Conservation (phyloP, 179 eudicot genomes). For the Monotropa hypopitys region DNA sequence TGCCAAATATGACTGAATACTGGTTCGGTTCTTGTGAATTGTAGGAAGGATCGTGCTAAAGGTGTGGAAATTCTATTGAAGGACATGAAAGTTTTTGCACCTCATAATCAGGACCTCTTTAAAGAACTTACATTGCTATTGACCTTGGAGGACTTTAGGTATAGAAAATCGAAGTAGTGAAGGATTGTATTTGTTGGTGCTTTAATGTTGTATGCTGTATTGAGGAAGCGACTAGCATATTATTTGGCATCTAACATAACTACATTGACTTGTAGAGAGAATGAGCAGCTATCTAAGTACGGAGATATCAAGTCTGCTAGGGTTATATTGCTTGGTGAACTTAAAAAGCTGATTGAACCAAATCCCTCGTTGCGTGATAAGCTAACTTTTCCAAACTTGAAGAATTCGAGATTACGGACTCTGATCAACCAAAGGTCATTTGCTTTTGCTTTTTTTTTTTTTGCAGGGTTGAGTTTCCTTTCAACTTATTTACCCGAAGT, state of each 20-base stretch:
- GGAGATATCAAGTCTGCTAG: constrained; percentile 68
- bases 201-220: not conserved
- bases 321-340: constrained; percentile 52
- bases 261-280: constrained; percentile 23
- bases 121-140: constrained; percentile 62
- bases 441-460: not conserved
- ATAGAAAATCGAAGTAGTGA: not conserved
- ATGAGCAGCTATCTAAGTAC: constrained; percentile 54
- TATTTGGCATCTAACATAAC: not conserved
- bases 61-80: constrained; percentile 58
- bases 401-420: constrained; percentile 51
- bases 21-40: not conserved
- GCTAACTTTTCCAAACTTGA: constrained; percentile 50
- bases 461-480: not conserved
- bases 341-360: constrained; percentile 58
- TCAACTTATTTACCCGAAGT: not conserved
- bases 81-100: constrained; percentile 60
- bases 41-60: constrained; percentile 54
- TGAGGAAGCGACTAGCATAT: not conserved
- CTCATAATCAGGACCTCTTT: constrained; percentile 55
- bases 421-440: constrained; percentile 61
- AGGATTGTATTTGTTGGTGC: not conserved
- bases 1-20: not conserved
- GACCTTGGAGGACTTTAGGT: constrained; percentile 62
- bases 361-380: constrained; percentile 59